Evolutionary conservation across 257 asterid genomes (phyloP), one percentile per base, ranked within the genome.

Genomic region (Knoxia roxburghii): DNA sequence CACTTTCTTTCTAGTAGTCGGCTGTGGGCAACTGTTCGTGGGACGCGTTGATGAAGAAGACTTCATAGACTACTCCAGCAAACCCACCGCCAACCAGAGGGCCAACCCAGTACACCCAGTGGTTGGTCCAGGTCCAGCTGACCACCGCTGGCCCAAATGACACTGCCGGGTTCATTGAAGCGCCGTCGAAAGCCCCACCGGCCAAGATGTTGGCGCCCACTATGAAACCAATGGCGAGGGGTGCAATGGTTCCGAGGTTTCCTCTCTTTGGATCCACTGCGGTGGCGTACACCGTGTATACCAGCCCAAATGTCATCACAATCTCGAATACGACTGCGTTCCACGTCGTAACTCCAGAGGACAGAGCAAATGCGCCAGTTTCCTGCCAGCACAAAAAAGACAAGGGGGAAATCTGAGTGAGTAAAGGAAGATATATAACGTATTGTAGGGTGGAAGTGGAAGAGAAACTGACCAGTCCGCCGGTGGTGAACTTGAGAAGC

Each of bases 181-280:
- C 85, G 0, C 81, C 83, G 55, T 68, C 73, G 40, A 82, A 80
- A 6, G 85, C 81, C 29, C 84, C 85, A 33, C 85, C 85, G 20
- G 72, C 85, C 43, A 82, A 57, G 54, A 82, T 80, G 17, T 77
- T 82, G 15, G 87, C 87, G 6, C 87, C 87, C 24, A 83, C 85
- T 32, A 80, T 80, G 74, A 83, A 80, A 71, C 85, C 85, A 51
- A 77, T 79, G 0, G 87, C 87, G 40, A 82, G 70, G 8, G 87
- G 87, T 41, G 87, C 87, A 3, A 79, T 82, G 0, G 69, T 79
- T 68, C 87, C 87, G 68, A 82, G 46, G 35, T 45, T 66, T 18
- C 85, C 85, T 79, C 29, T 79, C 74, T 82, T 79, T 17, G 87
- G 87, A 61, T 82, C 87, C 63, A 80, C 59, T 24, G 85, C 87